These are phyloP conservation scores for Ilex aquifolium DNA, from an alignment of 257 asterid genomes.

Conservation along the genomic window DNA sequence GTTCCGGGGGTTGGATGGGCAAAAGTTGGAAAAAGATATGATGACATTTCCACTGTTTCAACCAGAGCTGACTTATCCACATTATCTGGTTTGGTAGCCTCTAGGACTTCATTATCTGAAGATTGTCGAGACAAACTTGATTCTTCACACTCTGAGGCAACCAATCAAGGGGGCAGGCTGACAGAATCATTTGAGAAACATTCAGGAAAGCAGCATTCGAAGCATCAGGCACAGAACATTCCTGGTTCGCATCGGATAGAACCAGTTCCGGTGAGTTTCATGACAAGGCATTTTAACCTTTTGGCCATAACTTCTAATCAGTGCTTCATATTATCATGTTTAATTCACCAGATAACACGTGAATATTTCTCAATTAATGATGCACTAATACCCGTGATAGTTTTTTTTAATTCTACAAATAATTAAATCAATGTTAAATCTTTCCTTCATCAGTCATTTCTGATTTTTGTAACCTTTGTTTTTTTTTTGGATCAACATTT, in stretches of 20 bases:
- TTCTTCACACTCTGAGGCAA: constrained; percentile 23
- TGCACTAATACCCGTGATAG: too few species aligned
- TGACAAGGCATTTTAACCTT: too few species aligned
- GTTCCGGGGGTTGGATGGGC: constrained; percentile 49
- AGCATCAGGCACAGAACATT: constrained; percentile 23
- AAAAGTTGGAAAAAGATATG: constrained; percentile 32
- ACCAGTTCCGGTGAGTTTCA: constrained; percentile 37
- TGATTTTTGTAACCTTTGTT: too few species aligned
- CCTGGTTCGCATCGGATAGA: constrained; percentile 43
- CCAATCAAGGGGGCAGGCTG: constrained; percentile 31
- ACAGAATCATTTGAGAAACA: constrained; percentile 40
- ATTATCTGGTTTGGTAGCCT: constrained; percentile 40
- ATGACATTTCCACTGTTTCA: constrained; percentile 26
- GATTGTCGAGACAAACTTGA: constrained; percentile 29
- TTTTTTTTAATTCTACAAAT: too few species aligned
- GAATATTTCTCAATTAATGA: too few species aligned
- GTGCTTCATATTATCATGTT: too few species aligned
- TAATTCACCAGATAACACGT: too few species aligned
- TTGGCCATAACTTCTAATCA: too few species aligned
- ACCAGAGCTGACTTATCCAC: constrained; percentile 31
- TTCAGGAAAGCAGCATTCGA: constrained; percentile 34
- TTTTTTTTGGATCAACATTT: too few species aligned
- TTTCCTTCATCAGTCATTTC: too few species aligned
- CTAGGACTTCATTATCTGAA: constrained; percentile 41
- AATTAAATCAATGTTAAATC: too few species aligned